These are phyloP conservation scores for Coemansia javaensis DNA, from an alignment of 192 early-diverging fungal genomes.

Conservation along the genomic window DNA sequence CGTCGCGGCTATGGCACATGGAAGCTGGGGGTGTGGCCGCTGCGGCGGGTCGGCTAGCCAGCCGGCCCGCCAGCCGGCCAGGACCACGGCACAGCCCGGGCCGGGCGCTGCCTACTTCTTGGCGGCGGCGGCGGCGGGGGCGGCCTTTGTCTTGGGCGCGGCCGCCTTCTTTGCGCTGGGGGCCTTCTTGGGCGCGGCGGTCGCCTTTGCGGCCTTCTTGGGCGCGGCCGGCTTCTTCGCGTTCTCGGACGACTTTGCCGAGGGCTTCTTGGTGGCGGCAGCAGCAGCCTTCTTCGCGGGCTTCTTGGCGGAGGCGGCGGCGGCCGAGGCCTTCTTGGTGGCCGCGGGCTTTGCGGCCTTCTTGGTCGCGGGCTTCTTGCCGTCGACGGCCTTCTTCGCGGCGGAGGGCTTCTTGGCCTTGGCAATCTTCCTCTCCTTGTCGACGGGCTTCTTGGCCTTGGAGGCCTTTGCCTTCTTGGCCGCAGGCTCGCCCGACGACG, in stretches of 20 bases:
- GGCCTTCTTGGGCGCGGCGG: conserved; percentile 18
- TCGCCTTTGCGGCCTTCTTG: conserved; percentile 5
- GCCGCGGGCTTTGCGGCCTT: conserved; percentile 10
- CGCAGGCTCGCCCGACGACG: conserved; percentile 9
- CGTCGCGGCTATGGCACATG: conserved; percentile 1
- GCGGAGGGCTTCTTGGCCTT: conserved; percentile 9
- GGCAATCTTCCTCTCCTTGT: conserved; percentile 11
- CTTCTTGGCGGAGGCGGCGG: conserved; percentile 9
- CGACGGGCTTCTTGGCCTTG: conserved; percentile 19
- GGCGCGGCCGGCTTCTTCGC: conserved; percentile 8
- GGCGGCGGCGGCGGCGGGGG: conserved; percentile 1
- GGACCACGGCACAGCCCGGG: too few species aligned
- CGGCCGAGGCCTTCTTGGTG: conserved; percentile 15
- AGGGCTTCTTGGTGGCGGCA: conserved; percentile 20
- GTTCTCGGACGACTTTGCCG: conserved; percentile 5
- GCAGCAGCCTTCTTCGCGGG: conserved; percentile 11
- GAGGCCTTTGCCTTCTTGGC: conserved; percentile 11
- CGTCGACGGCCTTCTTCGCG: conserved; percentile 4
- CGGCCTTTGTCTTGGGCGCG: conserved; percentile 2
- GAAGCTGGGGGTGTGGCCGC: neutral
- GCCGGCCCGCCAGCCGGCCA: neutral
- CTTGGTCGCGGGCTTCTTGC: conserved; percentile 10
- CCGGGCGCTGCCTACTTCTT: conserved; percentile 15
- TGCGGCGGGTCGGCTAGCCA: neutral
- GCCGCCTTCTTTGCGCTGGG: conserved; percentile 6